Evolutionary conservation across 441 rosid genomes (phyloP).

Genomic region (Eugenia klotzschiana): DNA sequence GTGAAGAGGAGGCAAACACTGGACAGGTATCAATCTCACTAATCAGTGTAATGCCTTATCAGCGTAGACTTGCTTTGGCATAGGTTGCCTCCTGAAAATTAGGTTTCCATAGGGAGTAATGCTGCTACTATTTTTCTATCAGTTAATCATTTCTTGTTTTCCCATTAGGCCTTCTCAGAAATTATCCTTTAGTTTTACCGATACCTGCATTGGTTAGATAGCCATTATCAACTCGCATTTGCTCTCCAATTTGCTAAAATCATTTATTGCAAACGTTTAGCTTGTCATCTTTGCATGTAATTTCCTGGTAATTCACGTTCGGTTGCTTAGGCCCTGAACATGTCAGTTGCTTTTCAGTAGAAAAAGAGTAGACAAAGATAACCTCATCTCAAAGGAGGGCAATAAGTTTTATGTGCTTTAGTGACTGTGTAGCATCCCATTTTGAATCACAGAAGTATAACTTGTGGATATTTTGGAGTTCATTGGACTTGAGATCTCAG

Average conservation of each 20-base stretch:
- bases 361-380: background rate
- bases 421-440: background rate
- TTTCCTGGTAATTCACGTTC: background rate
- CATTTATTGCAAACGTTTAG: background rate
- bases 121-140: background rate
- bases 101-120: background rate
- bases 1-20: constrained; percentile 66
- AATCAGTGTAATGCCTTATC: background rate
- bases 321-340: background rate
- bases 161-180: background rate
- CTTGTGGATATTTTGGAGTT: background rate
- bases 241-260: background rate
- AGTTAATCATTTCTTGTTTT: background rate
- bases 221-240: background rate
- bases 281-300: background rate
- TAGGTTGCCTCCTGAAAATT: background rate
- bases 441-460: background rate
- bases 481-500: background rate
- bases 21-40: constrained; percentile 43
- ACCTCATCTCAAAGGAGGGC: background rate
- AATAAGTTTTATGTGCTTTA: background rate
- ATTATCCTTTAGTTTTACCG: background rate
- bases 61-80: background rate
- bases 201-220: background rate
- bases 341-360: background rate